Conservation (phyloP, 805 yeast species). For the Metschnikowia henanensis region DNA sequence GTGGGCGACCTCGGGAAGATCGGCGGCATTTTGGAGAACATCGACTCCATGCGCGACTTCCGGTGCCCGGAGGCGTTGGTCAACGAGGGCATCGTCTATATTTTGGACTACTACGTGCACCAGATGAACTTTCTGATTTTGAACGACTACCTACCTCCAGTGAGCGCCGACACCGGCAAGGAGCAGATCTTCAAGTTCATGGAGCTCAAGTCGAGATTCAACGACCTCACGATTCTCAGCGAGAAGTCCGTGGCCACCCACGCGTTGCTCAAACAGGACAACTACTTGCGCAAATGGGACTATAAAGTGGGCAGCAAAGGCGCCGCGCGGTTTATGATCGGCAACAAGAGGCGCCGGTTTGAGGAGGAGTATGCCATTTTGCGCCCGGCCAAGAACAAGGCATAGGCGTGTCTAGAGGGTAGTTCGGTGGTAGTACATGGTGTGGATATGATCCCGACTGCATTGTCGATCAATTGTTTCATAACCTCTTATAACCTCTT, state of each 20-base stretch:
- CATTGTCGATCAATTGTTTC: background rate
- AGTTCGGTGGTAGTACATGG: no score
- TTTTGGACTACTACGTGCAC: conserved; percentile 62
- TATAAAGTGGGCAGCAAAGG: conserved; percentile 39
- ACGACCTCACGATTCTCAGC: conserved; percentile 36
- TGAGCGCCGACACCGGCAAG: conserved; percentile 40
- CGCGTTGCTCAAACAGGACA: conserved; percentile 40
- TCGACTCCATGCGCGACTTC: conserved; percentile 37
- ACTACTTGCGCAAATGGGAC: conserved; percentile 48
- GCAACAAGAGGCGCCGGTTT: conserved; percentile 48
- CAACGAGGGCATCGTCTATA: conserved; percentile 53
- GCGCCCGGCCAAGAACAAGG: conserved; percentile 13
- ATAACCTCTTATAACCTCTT: no score
- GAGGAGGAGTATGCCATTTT: conserved; percentile 32
- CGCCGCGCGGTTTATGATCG: conserved; percentile 51
- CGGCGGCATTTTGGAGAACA: conserved; percentile 29
- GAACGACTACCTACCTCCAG: conserved; percentile 40
- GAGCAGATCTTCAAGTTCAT: conserved; percentile 47
- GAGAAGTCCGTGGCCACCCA: conserved; percentile 28
- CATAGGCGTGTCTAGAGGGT: background rate
- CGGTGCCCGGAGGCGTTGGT: conserved; percentile 44
- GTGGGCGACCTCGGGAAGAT: conserved; percentile 16
- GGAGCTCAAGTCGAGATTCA: conserved; percentile 44
- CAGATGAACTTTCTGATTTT: conserved; percentile 52
- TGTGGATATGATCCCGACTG: background rate